Conservation (phyloP, 2,329 filamentous ascomycete genomes). For the Clonostachys chloroleuca region DNA sequence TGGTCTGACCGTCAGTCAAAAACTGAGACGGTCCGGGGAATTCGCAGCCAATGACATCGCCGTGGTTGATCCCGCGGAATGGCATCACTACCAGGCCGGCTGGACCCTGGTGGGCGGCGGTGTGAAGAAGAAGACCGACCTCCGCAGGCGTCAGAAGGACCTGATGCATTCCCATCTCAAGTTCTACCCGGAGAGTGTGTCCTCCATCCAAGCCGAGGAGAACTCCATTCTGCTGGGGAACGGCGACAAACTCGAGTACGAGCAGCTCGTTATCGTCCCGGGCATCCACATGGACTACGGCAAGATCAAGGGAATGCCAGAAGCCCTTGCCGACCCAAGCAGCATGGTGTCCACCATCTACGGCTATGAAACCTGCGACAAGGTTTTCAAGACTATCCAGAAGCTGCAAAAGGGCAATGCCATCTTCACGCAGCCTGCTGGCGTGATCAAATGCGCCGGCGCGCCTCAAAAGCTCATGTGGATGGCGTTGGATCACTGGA, state of each 20-base stretch:
- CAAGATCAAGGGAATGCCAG: constrained; percentile 49
- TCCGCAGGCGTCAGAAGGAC: constrained; percentile 42
- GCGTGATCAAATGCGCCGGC: constrained; percentile 56
- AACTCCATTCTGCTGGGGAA: constrained; percentile 51
- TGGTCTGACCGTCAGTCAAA: constrained; percentile 61
- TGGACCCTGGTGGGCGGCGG: constrained; percentile 67
- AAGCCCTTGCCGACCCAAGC: constrained; percentile 43
- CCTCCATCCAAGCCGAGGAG: constrained; percentile 46
- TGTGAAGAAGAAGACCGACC: constrained; percentile 56
- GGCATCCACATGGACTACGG: constrained; percentile 47
- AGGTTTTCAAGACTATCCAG: constrained; percentile 43
- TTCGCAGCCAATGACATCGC: constrained; percentile 59
- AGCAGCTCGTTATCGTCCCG: constrained; percentile 60
- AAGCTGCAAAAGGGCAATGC: constrained; percentile 43
- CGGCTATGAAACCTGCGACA: constrained; percentile 49
- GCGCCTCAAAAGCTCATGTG: constrained; percentile 60
- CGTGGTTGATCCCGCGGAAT: constrained; percentile 56
- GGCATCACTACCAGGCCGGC: constrained; percentile 66
- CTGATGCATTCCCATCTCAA: constrained; percentile 57
- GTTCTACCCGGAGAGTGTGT: constrained; percentile 51
- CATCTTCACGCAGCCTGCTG: constrained; percentile 56
- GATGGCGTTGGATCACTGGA: constrained; percentile 58
- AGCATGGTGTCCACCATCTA: constrained; percentile 53
- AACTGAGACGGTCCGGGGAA: constrained; percentile 55
- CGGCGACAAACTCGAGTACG: constrained; percentile 54